Evolutionary conservation across 2,329 filamentous ascomycete species (phyloP).

Genomic region (Epichloe festucae): DNA sequence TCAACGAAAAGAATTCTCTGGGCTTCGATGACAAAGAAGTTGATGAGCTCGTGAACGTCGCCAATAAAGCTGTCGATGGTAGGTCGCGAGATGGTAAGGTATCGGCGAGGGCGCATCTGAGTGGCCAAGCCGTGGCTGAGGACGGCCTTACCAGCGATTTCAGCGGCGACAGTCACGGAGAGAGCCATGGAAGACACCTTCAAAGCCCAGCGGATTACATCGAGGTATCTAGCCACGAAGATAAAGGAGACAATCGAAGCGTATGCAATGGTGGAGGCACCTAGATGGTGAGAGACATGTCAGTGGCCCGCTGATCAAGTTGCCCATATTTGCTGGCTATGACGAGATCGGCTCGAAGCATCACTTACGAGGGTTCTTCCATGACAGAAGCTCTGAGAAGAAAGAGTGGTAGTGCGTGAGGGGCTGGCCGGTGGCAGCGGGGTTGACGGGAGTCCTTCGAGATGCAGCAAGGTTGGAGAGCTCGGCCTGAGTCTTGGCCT

Average conservation of each 20-base stretch:
- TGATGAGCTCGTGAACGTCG: constrained; percentile 54
- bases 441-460: constrained; percentile 39
- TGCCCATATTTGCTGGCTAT: not conserved
- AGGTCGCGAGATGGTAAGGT: constrained; percentile 52
- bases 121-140: constrained; percentile 50
- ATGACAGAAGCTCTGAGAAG: constrained; percentile 56
- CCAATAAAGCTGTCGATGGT: constrained; percentile 48
- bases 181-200: constrained; percentile 53
- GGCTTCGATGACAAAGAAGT: constrained; percentile 59
- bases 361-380: constrained; percentile 51
- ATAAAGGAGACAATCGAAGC: constrained; percentile 43
- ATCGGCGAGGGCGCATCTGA: constrained; percentile 53
- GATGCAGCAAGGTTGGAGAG: constrained; percentile 44
- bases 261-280: constrained; percentile 54
- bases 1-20: constrained; percentile 57
- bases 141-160: constrained; percentile 46
- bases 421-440: constrained; percentile 47
- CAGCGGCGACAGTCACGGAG: constrained; percentile 45
- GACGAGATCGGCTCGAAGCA: not conserved
- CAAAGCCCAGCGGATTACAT: constrained; percentile 51
- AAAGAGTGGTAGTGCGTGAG: constrained; percentile 60
- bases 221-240: constrained; percentile 51
- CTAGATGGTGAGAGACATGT: constrained; percentile 20
- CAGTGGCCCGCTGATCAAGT: constrained; percentile 4
- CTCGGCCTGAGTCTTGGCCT: constrained; percentile 41